A percentile compares a stretch with the other conserved stretches of the same genome.
Conservation (phyloP, 1,139 yeast genomes). For the Suhomyces choctaworum region DNA sequence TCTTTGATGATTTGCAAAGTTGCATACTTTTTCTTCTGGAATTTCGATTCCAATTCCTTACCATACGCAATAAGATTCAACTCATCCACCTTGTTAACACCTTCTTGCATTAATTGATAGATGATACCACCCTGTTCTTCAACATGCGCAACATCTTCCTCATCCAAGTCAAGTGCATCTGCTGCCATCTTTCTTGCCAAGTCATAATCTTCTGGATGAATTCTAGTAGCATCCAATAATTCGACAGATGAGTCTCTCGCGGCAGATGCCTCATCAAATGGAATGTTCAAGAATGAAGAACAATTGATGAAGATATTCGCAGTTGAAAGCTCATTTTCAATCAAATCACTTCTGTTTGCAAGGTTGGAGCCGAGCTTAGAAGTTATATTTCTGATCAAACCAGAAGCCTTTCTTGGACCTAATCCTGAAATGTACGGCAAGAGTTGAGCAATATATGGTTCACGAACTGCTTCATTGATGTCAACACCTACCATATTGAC, state of each 20-base stretch:
- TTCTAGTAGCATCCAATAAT: constrained; percentile 88
- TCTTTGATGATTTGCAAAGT: constrained; percentile 85
- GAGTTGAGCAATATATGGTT: constrained; percentile 65
- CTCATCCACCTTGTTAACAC: constrained; percentile 83
- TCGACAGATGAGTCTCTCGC: constrained; percentile 65
- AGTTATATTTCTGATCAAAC: constrained; percentile 79
- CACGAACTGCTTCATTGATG: constrained; percentile 84
- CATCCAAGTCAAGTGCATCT: constrained; percentile 94
- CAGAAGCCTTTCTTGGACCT: constrained; percentile 94
- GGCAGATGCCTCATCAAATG: constrained; percentile 56
- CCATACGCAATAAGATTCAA: constrained; percentile 91
- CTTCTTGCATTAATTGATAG: constrained; percentile 76
- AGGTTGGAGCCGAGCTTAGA: constrained; percentile 65
- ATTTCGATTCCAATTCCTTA: constrained; percentile 78
- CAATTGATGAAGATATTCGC: constrained; percentile 86
- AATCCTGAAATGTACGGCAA: constrained; percentile 84
- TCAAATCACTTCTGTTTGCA: constrained; percentile 72
- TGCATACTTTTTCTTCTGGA: constrained; percentile 75
- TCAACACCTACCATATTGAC: constrained; percentile 92
- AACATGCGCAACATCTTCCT: constrained; percentile 83
- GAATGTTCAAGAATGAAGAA: constrained; percentile 84
- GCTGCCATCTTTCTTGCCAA: constrained; percentile 97
- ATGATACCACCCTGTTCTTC: constrained; percentile 83
- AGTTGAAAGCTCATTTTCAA: constrained; percentile 76
- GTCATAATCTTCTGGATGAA: constrained; percentile 97